A percentile compares a stretch with the other conserved stretches of the same genome.
phyloP scores from a whole-genome alignment of 2,329 filamentous ascomycete species.

The Arthrobotrys pseudoclavata region DNA sequence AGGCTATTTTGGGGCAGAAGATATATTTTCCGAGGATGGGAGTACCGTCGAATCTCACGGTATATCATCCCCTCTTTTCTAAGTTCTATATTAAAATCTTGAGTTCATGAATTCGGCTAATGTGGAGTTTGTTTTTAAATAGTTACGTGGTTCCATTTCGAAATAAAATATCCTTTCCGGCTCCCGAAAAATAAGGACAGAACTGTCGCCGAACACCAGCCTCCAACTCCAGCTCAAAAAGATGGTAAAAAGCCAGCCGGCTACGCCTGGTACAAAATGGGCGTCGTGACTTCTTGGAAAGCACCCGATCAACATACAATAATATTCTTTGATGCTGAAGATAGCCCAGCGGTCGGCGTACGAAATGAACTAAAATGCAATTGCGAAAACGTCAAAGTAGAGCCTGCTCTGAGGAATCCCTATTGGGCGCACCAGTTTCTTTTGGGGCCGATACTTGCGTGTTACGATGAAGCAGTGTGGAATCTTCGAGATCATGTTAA shows the following conservation, averaged over 20 bases:
- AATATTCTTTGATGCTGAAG: background rate
- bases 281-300: background rate
- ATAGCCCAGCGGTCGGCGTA: background rate
- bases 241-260: no score
- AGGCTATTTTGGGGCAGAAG: constrained; percentile 17
- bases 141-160: constrained; percentile 25
- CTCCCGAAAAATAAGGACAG: background rate
- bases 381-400: background rate
- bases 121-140: background rate
- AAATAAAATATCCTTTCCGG: constrained; percentile 6
- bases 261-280: constrained; percentile 10
- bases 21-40: background rate
- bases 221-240: no score
- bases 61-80: background rate
- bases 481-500: constrained; percentile 13
- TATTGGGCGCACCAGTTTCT: constrained; percentile 14
- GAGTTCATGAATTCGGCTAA: background rate
- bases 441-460: background rate
- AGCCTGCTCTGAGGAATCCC: background rate
- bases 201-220: no score
- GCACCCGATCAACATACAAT: constrained; percentile 1
- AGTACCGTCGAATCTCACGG: background rate
- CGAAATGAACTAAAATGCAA: background rate
- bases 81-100: no score
- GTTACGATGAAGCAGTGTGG: constrained; percentile 11